phyloP scores from a whole-genome alignment of 345 rosid genomes.

The Camelina laxa region DNA sequence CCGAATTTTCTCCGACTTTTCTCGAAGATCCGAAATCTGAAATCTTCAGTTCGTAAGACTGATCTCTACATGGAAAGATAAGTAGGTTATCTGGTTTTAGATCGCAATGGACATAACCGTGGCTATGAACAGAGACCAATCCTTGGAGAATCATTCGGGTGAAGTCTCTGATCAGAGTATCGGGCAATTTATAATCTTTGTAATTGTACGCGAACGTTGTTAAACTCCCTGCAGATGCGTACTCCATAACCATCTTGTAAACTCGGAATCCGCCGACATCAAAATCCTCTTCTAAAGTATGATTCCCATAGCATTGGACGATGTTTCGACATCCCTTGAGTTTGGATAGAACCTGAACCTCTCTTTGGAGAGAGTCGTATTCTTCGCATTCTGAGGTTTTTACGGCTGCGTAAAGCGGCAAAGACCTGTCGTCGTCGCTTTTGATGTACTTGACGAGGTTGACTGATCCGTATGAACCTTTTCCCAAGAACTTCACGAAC shows the following conservation, averaged over 20 bases:
- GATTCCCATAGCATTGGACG: conserved; percentile 18
- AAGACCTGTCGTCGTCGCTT: neutral
- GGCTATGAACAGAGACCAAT: conserved; percentile 18
- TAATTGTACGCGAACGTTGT: neutral
- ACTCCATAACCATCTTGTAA: conserved; percentile 27
- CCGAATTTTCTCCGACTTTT: neutral
- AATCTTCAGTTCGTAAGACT: conserved; percentile 28
- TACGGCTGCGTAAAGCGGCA: neutral
- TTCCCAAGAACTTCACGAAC: conserved; percentile 10
- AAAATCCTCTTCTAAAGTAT: conserved; percentile 2
- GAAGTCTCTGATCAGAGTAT: conserved; percentile 3
- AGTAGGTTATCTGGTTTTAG: conserved; percentile 32
- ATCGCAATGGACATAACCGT: conserved; percentile 35
- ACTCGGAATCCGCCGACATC: neutral
- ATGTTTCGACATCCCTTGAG: conserved; percentile 12
- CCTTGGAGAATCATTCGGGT: conserved; percentile 35
- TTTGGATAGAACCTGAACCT: conserved; percentile 8
- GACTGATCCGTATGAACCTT: conserved; percentile 9
- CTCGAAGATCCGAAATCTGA: conserved; percentile 26
- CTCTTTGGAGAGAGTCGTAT: conserved; percentile 1
- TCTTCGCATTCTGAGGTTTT: neutral
- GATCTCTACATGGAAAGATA: conserved; percentile 6
- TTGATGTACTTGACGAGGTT: conserved; percentile 11
- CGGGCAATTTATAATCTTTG: neutral
- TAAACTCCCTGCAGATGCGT: neutral